A percentile compares a stretch with the other conserved stretches of the same genome.
These are phyloP conservation scores for Pseudogymnoascus sp. DNA, from an alignment of 2,329 filamentous ascomycete species.

Conservation along the genomic window DNA sequence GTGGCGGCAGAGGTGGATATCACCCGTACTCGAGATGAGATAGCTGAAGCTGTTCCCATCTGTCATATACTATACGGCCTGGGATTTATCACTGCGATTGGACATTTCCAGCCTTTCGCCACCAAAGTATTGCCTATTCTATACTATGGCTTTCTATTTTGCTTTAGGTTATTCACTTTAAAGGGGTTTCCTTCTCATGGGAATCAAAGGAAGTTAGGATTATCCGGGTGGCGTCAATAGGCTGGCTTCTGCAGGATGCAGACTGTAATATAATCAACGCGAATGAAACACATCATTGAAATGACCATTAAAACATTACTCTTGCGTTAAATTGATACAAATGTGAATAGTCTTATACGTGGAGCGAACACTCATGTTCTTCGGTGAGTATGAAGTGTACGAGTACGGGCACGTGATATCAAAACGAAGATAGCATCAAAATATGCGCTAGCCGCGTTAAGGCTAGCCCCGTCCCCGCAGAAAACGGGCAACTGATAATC, in stretches of 20 bases:
- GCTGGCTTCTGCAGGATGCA: conserved; percentile 1
- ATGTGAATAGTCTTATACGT: background rate
- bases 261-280: conserved; percentile 5
- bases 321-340: background rate
- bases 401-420: background rate
- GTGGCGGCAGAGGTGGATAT: conserved; percentile 66
- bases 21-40: conserved; percentile 62
- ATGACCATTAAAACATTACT: background rate
- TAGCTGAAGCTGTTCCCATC: background rate
- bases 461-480: background rate
- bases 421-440: too few relatives aligned
- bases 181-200: conserved; percentile 1
- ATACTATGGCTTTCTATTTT: conserved; percentile 1
- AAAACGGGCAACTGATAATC: conserved; percentile 6
- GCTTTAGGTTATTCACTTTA: background rate
- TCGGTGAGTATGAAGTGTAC: background rate
- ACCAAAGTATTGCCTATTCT: background rate
- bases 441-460: background rate
- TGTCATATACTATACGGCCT: background rate
- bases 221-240: conserved; percentile 5
- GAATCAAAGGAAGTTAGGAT: conserved; percentile 4
- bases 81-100: background rate
- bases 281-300: background rate
- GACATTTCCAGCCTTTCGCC: background rate
- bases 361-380: background rate